phyloP scores from a whole-genome alignment of 2,329 filamentous ascomycete species.

The Aschersonia sp. region DNA sequence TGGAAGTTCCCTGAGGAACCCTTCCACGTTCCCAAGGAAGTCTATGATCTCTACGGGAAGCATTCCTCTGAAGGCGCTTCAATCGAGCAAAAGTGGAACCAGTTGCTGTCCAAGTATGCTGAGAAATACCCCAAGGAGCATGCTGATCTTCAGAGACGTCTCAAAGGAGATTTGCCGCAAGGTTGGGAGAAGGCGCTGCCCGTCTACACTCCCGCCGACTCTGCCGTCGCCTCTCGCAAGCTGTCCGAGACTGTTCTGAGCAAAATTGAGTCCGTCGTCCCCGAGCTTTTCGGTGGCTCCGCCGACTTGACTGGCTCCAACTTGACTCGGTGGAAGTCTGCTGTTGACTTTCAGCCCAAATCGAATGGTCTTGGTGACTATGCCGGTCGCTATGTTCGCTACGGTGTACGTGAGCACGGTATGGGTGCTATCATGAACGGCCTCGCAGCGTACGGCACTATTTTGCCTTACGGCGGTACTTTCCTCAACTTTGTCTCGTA shows the following conservation, averaged over 20 bases:
- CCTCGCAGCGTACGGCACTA: slow-evolving; percentile 84
- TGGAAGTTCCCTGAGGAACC: slow-evolving; percentile 90
- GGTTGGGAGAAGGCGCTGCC: slow-evolving; percentile 94
- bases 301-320: slow-evolving; percentile 98
- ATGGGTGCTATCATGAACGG: slow-evolving; percentile 95
- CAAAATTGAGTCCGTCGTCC: slow-evolving; percentile 70
- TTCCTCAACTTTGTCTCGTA: slow-evolving; percentile 99
- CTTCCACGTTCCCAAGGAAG: slow-evolving; percentile 87
- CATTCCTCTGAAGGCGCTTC: slow-evolving; percentile 75
- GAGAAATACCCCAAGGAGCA: slow-evolving; percentile 64
- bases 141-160: slow-evolving; percentile 68
- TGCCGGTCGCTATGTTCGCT: slow-evolving; percentile 80
- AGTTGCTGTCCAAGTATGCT: slow-evolving; percentile 77
- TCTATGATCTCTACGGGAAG: slow-evolving; percentile 84
- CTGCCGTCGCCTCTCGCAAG: slow-evolving; percentile 84
- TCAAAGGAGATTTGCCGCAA: slow-evolving; percentile 72
- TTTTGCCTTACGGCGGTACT: slow-evolving; percentile 87
- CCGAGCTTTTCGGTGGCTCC: slow-evolving; percentile 89
- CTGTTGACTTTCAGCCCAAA: slow-evolving; percentile 93
- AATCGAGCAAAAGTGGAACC: slow-evolving; percentile 87
- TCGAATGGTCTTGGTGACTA: slow-evolving; percentile 76
- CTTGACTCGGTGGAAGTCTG: slow-evolving; percentile 95
- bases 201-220: slow-evolving; percentile 73
- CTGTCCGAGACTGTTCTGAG: slow-evolving; percentile 86
- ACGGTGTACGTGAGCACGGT: slow-evolving; percentile 81